Evolutionary conservation across 148 eudicot genomes (phyloP).

Genomic region (Chenopodium quinoa): DNA sequence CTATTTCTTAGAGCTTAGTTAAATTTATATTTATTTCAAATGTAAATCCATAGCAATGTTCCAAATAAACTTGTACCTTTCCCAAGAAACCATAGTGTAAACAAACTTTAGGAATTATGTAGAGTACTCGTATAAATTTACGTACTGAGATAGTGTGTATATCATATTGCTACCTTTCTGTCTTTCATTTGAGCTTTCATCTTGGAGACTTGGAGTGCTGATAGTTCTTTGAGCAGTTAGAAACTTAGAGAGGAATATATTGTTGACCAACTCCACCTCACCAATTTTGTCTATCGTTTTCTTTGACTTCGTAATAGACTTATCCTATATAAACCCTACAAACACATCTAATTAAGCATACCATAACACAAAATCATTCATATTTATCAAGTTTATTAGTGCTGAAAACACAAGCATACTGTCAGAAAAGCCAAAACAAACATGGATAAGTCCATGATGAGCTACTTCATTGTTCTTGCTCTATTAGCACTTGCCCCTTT

Average conservation of each 20-base stretch:
- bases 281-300: background rate
- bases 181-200: too few species aligned
- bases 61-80: too few species aligned
- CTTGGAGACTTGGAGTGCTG: too few species aligned
- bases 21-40: too few species aligned
- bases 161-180: too few species aligned
- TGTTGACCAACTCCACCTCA: background rate
- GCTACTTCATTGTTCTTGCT: conserved; percentile 17
- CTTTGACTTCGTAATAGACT: background rate
- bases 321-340: background rate
- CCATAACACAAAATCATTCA: background rate
- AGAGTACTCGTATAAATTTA: too few species aligned
- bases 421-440: background rate
- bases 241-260: background rate
- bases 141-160: too few species aligned
- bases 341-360: background rate
- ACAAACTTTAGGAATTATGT: too few species aligned
- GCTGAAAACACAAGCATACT: background rate
- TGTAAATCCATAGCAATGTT: too few species aligned
- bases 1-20: too few species aligned
- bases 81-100: too few species aligned
- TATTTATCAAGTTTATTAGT: background rate
- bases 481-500: conserved; percentile 25
- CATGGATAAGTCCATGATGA: conserved; percentile 22
- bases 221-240: background rate